Percentiles rank a stretch among this genome's conserved stretches.
phyloP scores from a whole-genome alignment of 345 rosid species.

The Crucihimalaya himalaica region DNA sequence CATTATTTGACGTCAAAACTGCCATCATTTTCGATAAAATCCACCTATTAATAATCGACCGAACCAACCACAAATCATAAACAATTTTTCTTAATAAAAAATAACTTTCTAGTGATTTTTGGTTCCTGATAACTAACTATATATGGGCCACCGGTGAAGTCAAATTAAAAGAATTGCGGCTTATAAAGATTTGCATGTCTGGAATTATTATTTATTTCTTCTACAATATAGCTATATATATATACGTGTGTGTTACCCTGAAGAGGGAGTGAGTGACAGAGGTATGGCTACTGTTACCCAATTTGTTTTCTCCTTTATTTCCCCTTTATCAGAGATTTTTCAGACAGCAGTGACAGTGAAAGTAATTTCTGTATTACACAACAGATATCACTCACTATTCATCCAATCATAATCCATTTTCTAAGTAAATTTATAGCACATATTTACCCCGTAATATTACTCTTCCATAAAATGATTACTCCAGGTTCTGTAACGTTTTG shows the following conservation, averaged over 20 bases:
- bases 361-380: constrained; percentile 9
- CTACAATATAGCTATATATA: not conserved
- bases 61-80: not conserved
- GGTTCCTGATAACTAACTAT: not conserved
- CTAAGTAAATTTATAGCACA: not conserved
- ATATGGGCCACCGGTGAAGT: constrained; percentile 23
- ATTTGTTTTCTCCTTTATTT: constrained; percentile 24
- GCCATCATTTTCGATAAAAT: too few species aligned
- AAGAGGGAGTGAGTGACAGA: constrained; percentile 28
- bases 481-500: not conserved
- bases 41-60: too few species aligned
- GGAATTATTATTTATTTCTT: not conserved
- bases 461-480: not conserved
- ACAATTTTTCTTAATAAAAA: not conserved
- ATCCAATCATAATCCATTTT: constrained; percentile 2
- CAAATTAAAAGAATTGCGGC: constrained; percentile 21
- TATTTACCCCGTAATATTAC: not conserved
- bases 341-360: constrained; percentile 16
- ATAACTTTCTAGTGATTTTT: not conserved
- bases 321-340: constrained; percentile 8
- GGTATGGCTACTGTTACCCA: constrained; percentile 34
- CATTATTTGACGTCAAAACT: too few species aligned
- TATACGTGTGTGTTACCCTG: not conserved
- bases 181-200: not conserved
- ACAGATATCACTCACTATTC: not conserved